Evolutionary conservation across 257 asterid genomes (phyloP).

Genomic region (Thymus quinquecostatus): DNA sequence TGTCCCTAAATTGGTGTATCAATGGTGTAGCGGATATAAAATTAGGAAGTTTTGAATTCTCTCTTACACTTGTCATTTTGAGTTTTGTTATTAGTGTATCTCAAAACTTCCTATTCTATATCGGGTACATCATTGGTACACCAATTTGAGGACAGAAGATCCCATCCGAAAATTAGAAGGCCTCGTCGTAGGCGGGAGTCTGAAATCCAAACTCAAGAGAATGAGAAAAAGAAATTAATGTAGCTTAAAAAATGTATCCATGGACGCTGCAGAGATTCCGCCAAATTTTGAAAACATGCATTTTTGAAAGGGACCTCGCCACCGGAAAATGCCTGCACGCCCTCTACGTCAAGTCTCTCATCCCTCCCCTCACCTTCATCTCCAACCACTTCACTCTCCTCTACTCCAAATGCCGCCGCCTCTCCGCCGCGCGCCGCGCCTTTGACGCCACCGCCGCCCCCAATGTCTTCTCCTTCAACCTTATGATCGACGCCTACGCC

Average conservation of each 20-base stretch:
- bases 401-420: conserved; percentile 69
- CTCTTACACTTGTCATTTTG: too few species aligned
- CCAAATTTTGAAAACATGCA: conserved; percentile 59
- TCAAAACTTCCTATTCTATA: too few species aligned
- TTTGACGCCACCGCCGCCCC: conserved; percentile 54
- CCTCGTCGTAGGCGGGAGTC: too few species aligned
- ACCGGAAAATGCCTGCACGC: conserved; percentile 70
- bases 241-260: neutral
- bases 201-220: too few species aligned
- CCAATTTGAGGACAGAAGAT: too few species aligned
- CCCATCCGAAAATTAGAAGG: too few species aligned
- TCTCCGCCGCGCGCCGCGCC: conserved; percentile 54
- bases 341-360: conserved; percentile 48
- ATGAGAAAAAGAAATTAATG: too few species aligned
- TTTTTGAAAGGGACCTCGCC: conserved; percentile 50
- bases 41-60: too few species aligned
- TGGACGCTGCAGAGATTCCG: conserved; percentile 44
- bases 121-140: too few species aligned
- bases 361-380: conserved; percentile 61
- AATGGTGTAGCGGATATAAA: too few species aligned
- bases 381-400: conserved; percentile 84
- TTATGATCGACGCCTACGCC: conserved; percentile 63
- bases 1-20: too few species aligned
- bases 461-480: conserved; percentile 76
- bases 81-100: too few species aligned